Evolutionary conservation across 2,329 filamentous ascomycete genomes (phyloP), one percentile per base, ranked within the genome.

Genomic region (Penicillium sclerotiorum): DNA sequence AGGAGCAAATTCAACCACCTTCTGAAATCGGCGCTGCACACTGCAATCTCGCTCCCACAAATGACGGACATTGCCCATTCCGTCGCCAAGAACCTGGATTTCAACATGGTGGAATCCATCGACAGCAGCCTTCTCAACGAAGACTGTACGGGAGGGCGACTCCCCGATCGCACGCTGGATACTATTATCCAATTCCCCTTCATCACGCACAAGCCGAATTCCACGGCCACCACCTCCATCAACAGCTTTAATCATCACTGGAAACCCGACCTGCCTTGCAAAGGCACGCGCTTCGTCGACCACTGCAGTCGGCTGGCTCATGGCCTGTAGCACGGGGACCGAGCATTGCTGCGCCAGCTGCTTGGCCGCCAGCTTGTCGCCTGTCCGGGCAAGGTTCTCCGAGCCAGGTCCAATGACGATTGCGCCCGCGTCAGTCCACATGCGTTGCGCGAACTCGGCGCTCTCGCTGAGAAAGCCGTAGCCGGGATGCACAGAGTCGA

Each of bases 401-500:
- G 73, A 73, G 1, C 80, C 80, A 1, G 81, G 81, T 0, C 81
- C 81, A 8, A 84, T 71, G 1, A 84, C 78, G 8, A 75, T 62
- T 1, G 75, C 70, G 1, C 71, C 68, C 0, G 73, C 74, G 49
- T 81, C 76, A 3, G 75, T 68, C 73, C 75, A 79, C 71, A 81
- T 76, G 11, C 73, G 66, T 32, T 58, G 62, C 0, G 78, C 72
- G 43, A 84, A 81, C 0, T 77, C 74, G 2, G 77, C 69, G 18
- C 73, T 80, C 58, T 84, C 82, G 11, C 78, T 81, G 1, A 84
- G 69, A 66, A 95, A 85, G 8, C 82, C 82, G 67, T 85, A 85
- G 4, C 81, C 82, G 0, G 81, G 81, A 61, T 84, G 81, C 0
- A 84, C 70, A 2, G 80, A 73, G 57, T 84, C 79, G 37, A 85